Evolutionary conservation across 345 rosid genomes (phyloP).

Genomic region (Physaria fendleri): DNA sequence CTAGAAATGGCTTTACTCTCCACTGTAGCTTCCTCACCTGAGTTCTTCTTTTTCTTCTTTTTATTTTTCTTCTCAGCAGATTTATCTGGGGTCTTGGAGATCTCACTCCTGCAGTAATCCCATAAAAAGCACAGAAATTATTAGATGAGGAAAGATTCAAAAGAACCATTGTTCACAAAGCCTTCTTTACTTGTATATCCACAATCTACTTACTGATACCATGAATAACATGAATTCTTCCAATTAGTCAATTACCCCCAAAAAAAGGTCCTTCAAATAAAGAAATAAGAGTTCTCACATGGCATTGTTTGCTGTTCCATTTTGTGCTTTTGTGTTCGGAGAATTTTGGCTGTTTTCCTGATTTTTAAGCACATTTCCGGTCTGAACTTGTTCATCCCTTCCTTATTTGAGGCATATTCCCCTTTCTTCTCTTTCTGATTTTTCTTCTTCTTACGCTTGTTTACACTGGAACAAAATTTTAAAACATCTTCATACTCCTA

Average conservation of each 20-base stretch:
- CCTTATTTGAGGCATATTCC: slow-evolving; percentile 19
- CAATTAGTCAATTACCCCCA: background rate
- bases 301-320: slow-evolving; percentile 20
- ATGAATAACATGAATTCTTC: background rate
- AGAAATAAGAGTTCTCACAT: slow-evolving; percentile 34
- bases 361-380: slow-evolving; percentile 33
- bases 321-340: slow-evolving; percentile 9
- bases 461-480: slow-evolving; percentile 39
- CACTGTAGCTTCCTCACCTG: slow-evolving; percentile 38
- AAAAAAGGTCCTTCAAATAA: background rate
- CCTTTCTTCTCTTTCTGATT: slow-evolving; percentile 42
- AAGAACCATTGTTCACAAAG: background rate
- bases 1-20: slow-evolving; percentile 28
- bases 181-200: background rate
- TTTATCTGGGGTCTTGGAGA: slow-evolving; percentile 29
- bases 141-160: background rate
- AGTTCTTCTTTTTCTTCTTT: slow-evolving; percentile 59
- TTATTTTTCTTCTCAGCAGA: slow-evolving; percentile 55
- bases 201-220: background rate
- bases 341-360: slow-evolving; percentile 33
- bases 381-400: slow-evolving; percentile 11
- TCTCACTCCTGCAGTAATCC: slow-evolving; percentile 19
- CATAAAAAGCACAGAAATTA: background rate
- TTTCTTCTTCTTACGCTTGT: slow-evolving; percentile 49
- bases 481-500: slow-evolving; percentile 16